Evolutionary conservation across 2,329 filamentous ascomycete genomes (phyloP).

Genomic region (Waltergamsia citrina): DNA sequence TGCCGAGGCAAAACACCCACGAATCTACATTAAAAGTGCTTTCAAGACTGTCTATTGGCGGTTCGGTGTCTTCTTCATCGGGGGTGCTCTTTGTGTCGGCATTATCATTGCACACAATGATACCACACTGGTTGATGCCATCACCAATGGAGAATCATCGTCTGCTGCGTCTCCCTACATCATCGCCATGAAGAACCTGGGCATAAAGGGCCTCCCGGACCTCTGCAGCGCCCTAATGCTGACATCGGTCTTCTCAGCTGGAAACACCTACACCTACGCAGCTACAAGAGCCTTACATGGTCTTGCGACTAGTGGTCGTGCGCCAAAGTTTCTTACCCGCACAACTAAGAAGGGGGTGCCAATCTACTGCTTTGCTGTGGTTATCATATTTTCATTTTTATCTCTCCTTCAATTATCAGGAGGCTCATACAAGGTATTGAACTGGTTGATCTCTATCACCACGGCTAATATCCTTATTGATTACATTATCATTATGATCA

Average conservation of each 20-base stretch:
- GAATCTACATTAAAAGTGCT: constrained; percentile 54
- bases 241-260: constrained; percentile 33
- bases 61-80: constrained; percentile 61
- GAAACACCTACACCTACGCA: constrained; percentile 42
- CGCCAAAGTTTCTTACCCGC: constrained; percentile 42
- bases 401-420: constrained; percentile 41
- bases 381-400: constrained; percentile 42
- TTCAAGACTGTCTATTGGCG: constrained; percentile 69
- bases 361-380: constrained; percentile 44
- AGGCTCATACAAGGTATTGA: constrained; percentile 37
- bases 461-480: constrained; percentile 51
- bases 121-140: constrained; percentile 25
- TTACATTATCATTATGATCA: constrained; percentile 44
- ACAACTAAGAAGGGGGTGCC: constrained; percentile 52
- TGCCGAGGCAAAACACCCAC: constrained; percentile 57
- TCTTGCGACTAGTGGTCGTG: constrained; percentile 38
- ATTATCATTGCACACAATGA: constrained; percentile 60
- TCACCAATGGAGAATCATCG: constrained; percentile 23
- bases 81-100: constrained; percentile 56
- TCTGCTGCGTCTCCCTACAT: constrained; percentile 48
- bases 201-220: constrained; percentile 42
- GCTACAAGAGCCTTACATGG: constrained; percentile 39
- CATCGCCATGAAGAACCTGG: constrained; percentile 44
- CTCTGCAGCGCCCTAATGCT: constrained; percentile 45
- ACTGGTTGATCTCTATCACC: constrained; percentile 45